Base-by-base conservation (phyloP, 2,329 filamentous ascomycete species). In the Phaeosphaeria sp. region DNA sequence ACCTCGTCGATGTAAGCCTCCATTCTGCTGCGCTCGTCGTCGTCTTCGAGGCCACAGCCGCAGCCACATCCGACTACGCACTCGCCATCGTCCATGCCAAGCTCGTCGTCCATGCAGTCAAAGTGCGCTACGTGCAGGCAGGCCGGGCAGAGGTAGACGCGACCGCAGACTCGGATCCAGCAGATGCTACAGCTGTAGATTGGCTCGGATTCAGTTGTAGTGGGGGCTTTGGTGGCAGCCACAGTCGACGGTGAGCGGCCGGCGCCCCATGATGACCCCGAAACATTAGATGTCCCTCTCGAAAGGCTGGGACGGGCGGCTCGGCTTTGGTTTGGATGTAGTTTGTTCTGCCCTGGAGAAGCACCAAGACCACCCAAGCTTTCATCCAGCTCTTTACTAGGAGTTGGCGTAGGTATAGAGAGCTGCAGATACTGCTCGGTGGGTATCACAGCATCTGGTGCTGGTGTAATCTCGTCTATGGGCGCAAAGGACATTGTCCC, bases 71-170 rank as follows among this genome's bases (percentile, higher is more conserved):
- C 69, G 8, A 74, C 73, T 3, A 71, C 66, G 51, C 74, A 76
- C 49, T 73, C 72, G 13, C 65, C 66, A 30, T 71, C 68, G 5
- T 69, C 69, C 43, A 63, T 59, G 15, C 63, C 61, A 1, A 69
- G 48, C 36, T 67, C 65, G 24, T 69, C 60, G 33, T 65, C 63
- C 62, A 77, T 71, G 62, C 74, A 77, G n/a, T 68, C 69, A 49
- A 74, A 74, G 53, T 78, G 76, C 8, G 75, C 74, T 11, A 77
- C 67, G 42, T 77, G 74, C 8, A 74, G 72, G 54, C 76, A 78
- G 2, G 68, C 62, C 1, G 73, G 73, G 42, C 76, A 78, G 1
- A 76, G 63, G 27, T 72, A 70, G 53, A 77, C 76, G 18, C 75
- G 66, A 1, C 76, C 75, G 1, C 61, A 65, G 21, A 78, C 70